Evolutionary conservation across 257 asterid genomes (phyloP), one percentile per base, ranked within the genome.

Genomic region (Buddleja alternifolia): DNA sequence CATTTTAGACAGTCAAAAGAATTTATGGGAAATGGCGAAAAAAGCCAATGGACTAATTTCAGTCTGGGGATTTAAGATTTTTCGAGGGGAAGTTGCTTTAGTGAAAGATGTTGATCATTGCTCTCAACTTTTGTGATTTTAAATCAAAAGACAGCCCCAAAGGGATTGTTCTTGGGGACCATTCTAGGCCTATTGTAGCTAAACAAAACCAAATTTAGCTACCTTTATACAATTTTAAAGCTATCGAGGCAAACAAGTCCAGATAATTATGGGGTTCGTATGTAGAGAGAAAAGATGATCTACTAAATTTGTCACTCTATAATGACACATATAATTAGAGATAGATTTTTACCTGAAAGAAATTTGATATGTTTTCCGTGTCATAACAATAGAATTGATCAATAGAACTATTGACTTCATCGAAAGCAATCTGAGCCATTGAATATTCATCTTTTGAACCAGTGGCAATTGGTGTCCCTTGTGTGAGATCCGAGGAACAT

Each of bases 271-370:
- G n/a, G n/a, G n/a, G n/a, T n/a, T n/a, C n/a, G n/a, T n/a, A n/a
- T n/a, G n/a, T n/a, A n/a, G n/a, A n/a, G n/a, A n/a, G n/a, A n/a
- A n/a, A n/a, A n/a, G n/a, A n/a, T n/a, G n/a, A n/a, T n/a, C n/a
- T n/a, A n/a, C n/a, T n/a, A n/a, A n/a, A n/a, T n/a, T n/a, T n/a
- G n/a, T n/a, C n/a, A n/a, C n/a, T n/a, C n/a, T n/a, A n/a, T n/a
- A n/a, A n/a, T n/a, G n/a, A n/a, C n/a, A n/a, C n/a, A n/a, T n/a
- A n/a, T n/a, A n/a, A n/a, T n/a, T n/a, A n/a, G n/a, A n/a, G n/a
- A n/a, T n/a, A n/a, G n/a, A n/a, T n/a, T n/a, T n/a, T 51, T 74
- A 82, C 90, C 90, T 82, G 88, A 55, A 73, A 62, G 74, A 76
- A 72, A 78, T 73, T 70, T 14, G 88, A 71, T 36, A 70, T 42